A percentile compares a stretch with the other conserved stretches of the same genome.
Evolutionary conservation across 495 filamentous ascomycete species (phyloP).

Genomic region (Aspergillus saccharolyticus): DNA sequence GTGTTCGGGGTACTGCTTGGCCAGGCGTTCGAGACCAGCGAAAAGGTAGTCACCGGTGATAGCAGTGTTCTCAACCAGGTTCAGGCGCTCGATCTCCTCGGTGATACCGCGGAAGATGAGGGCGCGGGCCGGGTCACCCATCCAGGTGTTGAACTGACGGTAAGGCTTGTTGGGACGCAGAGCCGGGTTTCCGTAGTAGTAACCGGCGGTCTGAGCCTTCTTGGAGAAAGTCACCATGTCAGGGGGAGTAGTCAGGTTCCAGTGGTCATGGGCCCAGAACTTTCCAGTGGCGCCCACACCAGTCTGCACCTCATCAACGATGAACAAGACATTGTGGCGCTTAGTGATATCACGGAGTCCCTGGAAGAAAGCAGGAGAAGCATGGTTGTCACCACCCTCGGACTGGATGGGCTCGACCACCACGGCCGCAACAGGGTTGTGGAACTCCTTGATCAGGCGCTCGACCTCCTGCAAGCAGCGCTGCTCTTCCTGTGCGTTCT

Average conservation of each 20-base stretch:
- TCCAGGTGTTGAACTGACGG: slow-evolving; percentile 99
- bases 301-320: slow-evolving; percentile 98
- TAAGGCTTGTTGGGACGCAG: slow-evolving; percentile 98
- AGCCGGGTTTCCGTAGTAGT: slow-evolving; percentile 85
- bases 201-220: slow-evolving; percentile 97
- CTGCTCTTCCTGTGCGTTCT: slow-evolving; percentile 78
- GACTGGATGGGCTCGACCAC: slow-evolving; percentile 96
- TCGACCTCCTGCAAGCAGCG: slow-evolving; percentile 87
- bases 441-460: slow-evolving; percentile 75
- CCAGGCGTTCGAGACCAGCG: slow-evolving; percentile 60
- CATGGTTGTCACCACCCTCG: slow-evolving; percentile 98
- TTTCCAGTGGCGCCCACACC: slow-evolving; percentile 88
- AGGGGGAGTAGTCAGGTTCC: slow-evolving; percentile 76
- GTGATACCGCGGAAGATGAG: slow-evolving; percentile 91
- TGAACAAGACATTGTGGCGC: slow-evolving; percentile 82
- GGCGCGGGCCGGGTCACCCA: slow-evolving; percentile 91
- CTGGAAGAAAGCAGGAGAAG: slow-evolving; percentile 86
- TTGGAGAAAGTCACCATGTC: slow-evolving; percentile 99
- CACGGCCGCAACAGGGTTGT: slow-evolving; percentile 82
- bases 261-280: slow-evolving; percentile 99
- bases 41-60: slow-evolving; percentile 81
- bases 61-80: slow-evolving; percentile 77
- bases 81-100: slow-evolving; percentile 74
- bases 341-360: slow-evolving; percentile 81
- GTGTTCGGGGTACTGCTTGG: slow-evolving; percentile 71